Percentiles rank a stretch among this genome's conserved stretches.
Conservation (phyloP, 2,329 filamentous ascomycete genomes). For the Leptographium radiaticola region DNA sequence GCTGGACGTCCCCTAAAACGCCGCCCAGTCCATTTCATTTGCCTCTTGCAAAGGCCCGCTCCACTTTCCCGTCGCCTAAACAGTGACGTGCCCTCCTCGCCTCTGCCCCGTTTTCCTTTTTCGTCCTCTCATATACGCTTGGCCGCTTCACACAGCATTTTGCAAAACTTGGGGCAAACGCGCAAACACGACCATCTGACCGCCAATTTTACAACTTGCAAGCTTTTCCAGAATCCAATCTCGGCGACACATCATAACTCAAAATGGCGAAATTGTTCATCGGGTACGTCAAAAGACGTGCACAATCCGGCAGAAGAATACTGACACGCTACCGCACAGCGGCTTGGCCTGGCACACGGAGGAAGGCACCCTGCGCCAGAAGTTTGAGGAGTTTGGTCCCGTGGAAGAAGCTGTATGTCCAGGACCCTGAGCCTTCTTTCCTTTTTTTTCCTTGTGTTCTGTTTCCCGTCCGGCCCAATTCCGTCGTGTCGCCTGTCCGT, state of each 20-base stretch:
- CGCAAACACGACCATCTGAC: no score
- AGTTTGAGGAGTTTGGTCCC: conserved; percentile 82
- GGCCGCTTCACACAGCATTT: no score
- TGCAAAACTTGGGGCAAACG: no score
- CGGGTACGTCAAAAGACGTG: conserved; percentile 48
- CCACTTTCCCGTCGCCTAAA: no score
- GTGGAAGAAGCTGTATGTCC: conserved; percentile 89
- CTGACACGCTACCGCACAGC: conserved; percentile 31
- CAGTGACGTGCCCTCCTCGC: background rate
- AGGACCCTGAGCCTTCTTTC: background rate
- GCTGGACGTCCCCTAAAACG: no score
- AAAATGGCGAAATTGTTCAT: conserved; percentile 90
- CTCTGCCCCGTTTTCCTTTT: no score
- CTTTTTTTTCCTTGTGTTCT: background rate
- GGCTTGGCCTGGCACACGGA: conserved; percentile 98
- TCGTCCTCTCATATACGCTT: no score
- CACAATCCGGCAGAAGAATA: background rate
- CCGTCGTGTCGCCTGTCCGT: background rate
- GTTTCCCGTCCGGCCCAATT: background rate
- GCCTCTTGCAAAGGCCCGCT: no score
- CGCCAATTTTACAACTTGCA: no score
- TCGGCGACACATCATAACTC: no score
- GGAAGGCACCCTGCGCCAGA: conserved; percentile 70
- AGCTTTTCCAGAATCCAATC: no score
- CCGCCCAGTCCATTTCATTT: background rate